Percentiles rank a stretch among this genome's conserved stretches.
These are phyloP conservation scores for Rutstroemia sp. DNA, from an alignment of 2,329 filamentous ascomycete genomes.

Conservation along the genomic window DNA sequence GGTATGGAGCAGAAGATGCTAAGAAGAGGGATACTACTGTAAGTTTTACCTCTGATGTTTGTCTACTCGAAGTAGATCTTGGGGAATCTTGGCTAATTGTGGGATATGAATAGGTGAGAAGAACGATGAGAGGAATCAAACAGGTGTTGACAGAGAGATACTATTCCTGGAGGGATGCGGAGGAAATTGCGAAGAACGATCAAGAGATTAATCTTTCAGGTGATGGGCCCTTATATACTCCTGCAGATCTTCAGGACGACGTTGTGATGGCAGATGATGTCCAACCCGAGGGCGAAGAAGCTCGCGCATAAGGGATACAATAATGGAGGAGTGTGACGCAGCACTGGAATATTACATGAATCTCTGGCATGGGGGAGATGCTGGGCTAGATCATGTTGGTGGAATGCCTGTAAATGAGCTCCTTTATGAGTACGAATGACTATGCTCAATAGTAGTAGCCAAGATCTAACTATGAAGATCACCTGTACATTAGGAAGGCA, in stretches of 20 bases:
- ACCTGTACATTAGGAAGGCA: conserved; percentile 9
- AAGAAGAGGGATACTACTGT: conserved; percentile 59
- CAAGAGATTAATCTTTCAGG: conserved; percentile 50
- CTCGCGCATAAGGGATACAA: not conserved
- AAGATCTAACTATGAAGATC: not conserved
- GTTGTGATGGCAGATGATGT: not conserved
- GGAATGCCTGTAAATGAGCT: not conserved
- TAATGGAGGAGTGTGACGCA: not conserved
- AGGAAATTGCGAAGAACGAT: conserved; percentile 56
- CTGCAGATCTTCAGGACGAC: conserved; percentile 28
- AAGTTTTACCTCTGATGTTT: conserved; percentile 30
- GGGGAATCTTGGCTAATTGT: not conserved
- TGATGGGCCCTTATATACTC: conserved; percentile 24
- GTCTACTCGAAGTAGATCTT: not conserved
- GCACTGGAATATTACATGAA: not conserved
- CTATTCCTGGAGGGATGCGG: conserved; percentile 79
- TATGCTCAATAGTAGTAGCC: not conserved
- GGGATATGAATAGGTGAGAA: conserved; percentile 49
- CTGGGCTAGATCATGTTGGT: not conserved
- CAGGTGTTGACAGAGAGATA: conserved; percentile 80
- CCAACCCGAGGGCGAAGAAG: not conserved
- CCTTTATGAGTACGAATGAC: not conserved
- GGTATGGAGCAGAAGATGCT: conserved; percentile 67
- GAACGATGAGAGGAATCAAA: conserved; percentile 77
- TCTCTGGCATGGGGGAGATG: not conserved